A percentile compares a stretch with the other conserved stretches of the same genome.
Evolutionary conservation across 2,329 filamentous ascomycete genomes (phyloP).

Genomic region (Parafenestella ontariensis): DNA sequence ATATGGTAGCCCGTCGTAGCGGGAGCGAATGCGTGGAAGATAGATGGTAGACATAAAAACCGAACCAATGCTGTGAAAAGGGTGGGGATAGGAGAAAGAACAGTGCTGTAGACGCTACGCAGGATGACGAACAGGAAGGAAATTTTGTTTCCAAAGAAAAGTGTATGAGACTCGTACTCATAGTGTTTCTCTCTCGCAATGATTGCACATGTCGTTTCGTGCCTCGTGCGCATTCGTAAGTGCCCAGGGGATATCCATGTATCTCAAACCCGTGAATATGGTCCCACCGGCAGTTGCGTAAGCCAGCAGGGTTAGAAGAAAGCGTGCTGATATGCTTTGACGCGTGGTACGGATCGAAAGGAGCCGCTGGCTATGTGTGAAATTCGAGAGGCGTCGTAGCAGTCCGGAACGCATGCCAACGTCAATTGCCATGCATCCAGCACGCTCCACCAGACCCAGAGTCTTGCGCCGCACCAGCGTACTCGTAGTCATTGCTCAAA

Average conservation of each 20-base stretch:
- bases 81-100: not conserved
- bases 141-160: not conserved
- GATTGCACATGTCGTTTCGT: not conserved
- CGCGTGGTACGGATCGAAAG: not conserved
- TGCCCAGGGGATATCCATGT: not conserved
- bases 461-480: conserved; percentile 42
- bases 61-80: not conserved
- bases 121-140: not conserved
- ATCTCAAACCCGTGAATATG: not conserved
- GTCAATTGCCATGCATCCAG: conserved; percentile 48
- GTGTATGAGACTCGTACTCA: not conserved
- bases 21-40: not conserved
- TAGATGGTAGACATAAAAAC: no score
- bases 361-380: conserved; percentile 6
- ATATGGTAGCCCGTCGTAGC: no score
- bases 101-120: not conserved
- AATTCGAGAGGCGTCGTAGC: not conserved
- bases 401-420: not conserved
- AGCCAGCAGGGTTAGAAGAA: not conserved
- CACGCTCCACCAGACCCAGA: conserved; percentile 38
- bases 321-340: not conserved
- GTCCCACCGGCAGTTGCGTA: not conserved
- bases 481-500: conserved; percentile 45
- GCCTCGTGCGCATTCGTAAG: not conserved
- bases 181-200: not conserved